Conservation (phyloP, 331 rosid species). For the Malus hybrid region DNA sequence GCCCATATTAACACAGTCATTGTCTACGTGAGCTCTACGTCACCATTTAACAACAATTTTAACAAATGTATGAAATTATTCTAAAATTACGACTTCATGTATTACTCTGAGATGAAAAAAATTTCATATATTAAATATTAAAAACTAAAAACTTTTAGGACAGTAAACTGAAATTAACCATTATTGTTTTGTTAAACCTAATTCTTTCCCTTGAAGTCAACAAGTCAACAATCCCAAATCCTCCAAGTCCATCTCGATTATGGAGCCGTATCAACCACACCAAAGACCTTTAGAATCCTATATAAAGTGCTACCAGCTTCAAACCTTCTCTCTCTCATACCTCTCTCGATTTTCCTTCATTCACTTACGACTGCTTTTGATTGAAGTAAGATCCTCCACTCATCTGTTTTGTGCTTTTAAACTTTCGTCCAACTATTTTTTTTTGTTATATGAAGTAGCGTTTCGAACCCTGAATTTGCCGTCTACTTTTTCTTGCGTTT, state of each 20-base stretch:
- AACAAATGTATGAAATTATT: no score
- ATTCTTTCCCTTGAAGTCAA: background rate
- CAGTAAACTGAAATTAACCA: no score
- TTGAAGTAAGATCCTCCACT: background rate
- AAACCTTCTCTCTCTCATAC: background rate
- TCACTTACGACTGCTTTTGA: background rate
- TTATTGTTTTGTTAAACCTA: no score
- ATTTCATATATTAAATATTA: no score
- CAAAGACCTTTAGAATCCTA: background rate
- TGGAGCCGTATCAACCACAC: background rate
- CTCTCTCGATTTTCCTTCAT: background rate
- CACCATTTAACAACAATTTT: fast-evolving
- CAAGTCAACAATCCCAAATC: background rate
- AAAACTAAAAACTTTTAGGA: no score
- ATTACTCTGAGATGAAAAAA: no score
- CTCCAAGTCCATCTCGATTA: background rate
- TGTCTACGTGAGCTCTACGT: fast-evolving
- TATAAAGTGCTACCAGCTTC: background rate
- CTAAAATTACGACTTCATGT: no score
- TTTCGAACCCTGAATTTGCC: background rate
- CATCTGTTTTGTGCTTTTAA: no score
- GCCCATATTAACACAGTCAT: no score
- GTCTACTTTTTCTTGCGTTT: no score
- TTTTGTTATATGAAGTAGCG: background rate
- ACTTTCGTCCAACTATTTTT: background rate